A percentile compares a stretch with the other conserved stretches of the same genome.
Evolutionary conservation across 1,284 basidiomycete genomes (phyloP).

Genomic region (Ustilago loliicola): DNA sequence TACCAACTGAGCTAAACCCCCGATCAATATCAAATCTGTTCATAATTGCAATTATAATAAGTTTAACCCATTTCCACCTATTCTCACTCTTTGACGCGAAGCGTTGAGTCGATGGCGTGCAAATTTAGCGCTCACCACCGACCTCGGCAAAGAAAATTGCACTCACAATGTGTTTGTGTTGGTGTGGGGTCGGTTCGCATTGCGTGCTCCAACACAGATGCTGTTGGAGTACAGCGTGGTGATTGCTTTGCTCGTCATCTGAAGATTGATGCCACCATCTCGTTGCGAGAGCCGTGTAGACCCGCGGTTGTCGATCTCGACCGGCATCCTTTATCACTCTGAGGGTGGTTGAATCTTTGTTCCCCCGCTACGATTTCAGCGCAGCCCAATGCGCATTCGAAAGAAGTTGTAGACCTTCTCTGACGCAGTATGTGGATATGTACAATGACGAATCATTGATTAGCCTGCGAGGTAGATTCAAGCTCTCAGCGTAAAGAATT

Average conservation of each 20-base stretch:
- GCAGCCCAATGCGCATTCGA: too few species aligned
- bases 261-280: conserved; percentile 13
- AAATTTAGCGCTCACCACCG: conserved; percentile 15
- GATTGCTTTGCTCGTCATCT: conserved; percentile 13
- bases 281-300: not conserved
- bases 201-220: conserved; percentile 17
- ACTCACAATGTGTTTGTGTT: not conserved
- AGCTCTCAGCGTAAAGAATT: too few species aligned
- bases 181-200: not conserved
- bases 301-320: not conserved
- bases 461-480: too few species aligned
- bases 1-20: conserved; percentile 64
- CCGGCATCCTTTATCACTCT: not conserved
- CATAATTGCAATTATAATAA: conserved; percentile 12
- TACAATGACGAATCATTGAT: too few species aligned
- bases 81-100: conserved; percentile 26
- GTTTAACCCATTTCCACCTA: not conserved
- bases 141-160: conserved; percentile 15
- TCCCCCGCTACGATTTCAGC: not conserved
- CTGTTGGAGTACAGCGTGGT: not conserved
- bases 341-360: not conserved
- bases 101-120: conserved; percentile 27
- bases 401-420: too few species aligned
- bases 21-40: conserved; percentile 5
- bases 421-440: too few species aligned